Conservation (phyloP, 1,284 basidiomycete genomes). For the Laetiporus sulphureus region DNA sequence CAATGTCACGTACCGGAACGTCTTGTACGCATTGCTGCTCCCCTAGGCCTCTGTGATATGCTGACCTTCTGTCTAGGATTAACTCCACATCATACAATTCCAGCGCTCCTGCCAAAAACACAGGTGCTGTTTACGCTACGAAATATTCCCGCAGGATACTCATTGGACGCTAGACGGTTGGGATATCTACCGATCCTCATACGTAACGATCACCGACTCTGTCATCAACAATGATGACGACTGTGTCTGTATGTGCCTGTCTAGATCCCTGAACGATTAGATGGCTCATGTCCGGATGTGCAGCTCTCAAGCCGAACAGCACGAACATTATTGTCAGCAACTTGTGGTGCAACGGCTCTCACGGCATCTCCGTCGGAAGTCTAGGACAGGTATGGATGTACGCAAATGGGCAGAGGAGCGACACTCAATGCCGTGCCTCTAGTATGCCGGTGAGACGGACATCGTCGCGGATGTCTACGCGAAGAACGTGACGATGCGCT, state of each 20-base stretch:
- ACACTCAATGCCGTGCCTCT: slow-evolving; percentile 8
- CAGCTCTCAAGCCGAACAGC: slow-evolving; percentile 58
- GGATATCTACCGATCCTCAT: slow-evolving; percentile 55
- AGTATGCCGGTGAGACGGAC: slow-evolving; percentile 54
- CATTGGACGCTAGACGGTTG: slow-evolving; percentile 40
- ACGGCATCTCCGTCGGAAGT: slow-evolving; percentile 58
- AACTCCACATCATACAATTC: slow-evolving; percentile 24
- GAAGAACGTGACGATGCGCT: slow-evolving; percentile 51
- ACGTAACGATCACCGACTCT: slow-evolving; percentile 43
- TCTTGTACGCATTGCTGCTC: slow-evolving; percentile 18
- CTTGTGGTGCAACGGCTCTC: slow-evolving; percentile 54
- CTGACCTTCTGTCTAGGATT: slow-evolving; percentile 15
- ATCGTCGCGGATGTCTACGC: slow-evolving; percentile 61
- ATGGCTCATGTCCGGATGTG: not conserved
- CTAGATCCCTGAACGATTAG: not conserved
- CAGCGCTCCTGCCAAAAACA: slow-evolving; percentile 6
- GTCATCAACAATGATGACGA: slow-evolving; percentile 56
- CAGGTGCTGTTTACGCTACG: not conserved
- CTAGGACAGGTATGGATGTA: slow-evolving; percentile 27
- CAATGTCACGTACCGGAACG: slow-evolving; percentile 26
- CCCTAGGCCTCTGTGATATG: not conserved
- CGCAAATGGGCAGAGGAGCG: not conserved
- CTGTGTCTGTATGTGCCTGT: slow-evolving; percentile 37
- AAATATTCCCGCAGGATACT: not conserved
- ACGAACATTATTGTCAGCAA: slow-evolving; percentile 56